Base-by-base conservation (phyloP, 1,139 yeast genomes). In the Blastobotrys elegans region DNA sequence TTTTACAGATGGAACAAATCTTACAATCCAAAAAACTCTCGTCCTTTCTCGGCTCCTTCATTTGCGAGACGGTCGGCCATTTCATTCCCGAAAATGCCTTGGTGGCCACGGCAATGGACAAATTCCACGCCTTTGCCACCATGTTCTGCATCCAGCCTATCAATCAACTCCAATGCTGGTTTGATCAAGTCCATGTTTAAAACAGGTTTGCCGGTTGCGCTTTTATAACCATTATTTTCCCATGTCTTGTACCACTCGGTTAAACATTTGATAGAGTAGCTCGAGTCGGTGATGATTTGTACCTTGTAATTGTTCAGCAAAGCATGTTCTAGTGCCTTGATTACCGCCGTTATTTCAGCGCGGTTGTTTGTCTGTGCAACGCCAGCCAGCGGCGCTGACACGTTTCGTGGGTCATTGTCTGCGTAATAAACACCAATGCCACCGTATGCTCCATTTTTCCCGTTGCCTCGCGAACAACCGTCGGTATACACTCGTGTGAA, bases 371-470 rank as follows among this genome's bases (percentile, higher is more conserved):
- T 88, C 36, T 82, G 86, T 5, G 65, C 65, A 1, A 11, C 21
- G 1, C 67, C 69, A 2, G 46, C 46, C 30, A 82, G 68, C 0
- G 81, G 78, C 18, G 17, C 40, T 1, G 80, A 71, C 2, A 72
- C 68, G 61, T 84, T 84, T 39, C 82, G 68, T 2, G 69, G 51
- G 59, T 83, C 85, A 18, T 63, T 62, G 0, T 59, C 65, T 0
- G 88, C 90, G 61, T 76, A 87, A 61, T 69, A 86, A 0, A 84
- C 86, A 16, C 95, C 96, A 58, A 75, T 79, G 0, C 96, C 96
- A 0, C 88, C 86, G 10, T 61, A 51, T 1, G 73, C 69, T 8
- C 62, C 60, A 0, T 50, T 46, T 22, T 60, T 62, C 2, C 85
- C 85, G 54, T 81, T 80, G 6, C 75, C 73, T 34, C 76, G 63